Percentiles rank a stretch among this genome's conserved stretches.
These are phyloP conservation scores for Carallia pectinifolia DNA, from an alignment of 345 rosid genomes.

Conservation along the genomic window DNA sequence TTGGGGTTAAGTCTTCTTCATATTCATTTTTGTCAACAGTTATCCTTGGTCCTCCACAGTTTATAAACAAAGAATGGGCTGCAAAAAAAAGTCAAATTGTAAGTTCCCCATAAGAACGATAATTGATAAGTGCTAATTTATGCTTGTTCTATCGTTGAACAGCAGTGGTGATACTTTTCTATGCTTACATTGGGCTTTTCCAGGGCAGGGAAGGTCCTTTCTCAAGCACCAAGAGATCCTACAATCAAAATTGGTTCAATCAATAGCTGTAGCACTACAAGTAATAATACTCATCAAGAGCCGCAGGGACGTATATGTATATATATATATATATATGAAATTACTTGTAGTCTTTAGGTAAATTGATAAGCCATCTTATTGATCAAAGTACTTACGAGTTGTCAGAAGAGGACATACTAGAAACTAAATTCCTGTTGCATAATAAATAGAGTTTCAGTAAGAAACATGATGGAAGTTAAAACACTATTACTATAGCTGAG, in stretches of 20 bases:
- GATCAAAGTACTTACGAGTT: conserved; percentile 53
- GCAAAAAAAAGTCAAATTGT: conserved; percentile 8
- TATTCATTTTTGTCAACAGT: conserved; percentile 32
- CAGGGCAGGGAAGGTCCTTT: conserved; percentile 62
- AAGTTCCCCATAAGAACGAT: neutral
- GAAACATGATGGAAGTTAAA: neutral
- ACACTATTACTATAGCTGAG: neutral
- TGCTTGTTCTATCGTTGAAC: neutral
- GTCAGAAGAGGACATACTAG: conserved; percentile 42
- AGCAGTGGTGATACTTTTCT: neutral
- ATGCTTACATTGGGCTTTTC: conserved; percentile 46
- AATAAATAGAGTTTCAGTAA: conserved; percentile 6
- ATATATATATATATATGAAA: no score
- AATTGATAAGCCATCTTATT: neutral
- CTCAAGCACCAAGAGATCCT: conserved; percentile 50
- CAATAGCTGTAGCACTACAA: no score
- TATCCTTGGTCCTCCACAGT: conserved; percentile 57
- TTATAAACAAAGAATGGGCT: conserved; percentile 73
- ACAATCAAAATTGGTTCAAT: neutral
- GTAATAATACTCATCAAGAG: no score
- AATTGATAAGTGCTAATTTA: neutral
- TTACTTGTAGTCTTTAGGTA: neutral
- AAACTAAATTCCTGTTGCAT: conserved; percentile 59
- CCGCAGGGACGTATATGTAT: no score
- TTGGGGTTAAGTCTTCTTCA: conserved; percentile 38